Evolutionary conservation across 345 rosid genomes (phyloP), one percentile per base, ranked within the genome.

Genomic region (Isatis tinctoria): DNA sequence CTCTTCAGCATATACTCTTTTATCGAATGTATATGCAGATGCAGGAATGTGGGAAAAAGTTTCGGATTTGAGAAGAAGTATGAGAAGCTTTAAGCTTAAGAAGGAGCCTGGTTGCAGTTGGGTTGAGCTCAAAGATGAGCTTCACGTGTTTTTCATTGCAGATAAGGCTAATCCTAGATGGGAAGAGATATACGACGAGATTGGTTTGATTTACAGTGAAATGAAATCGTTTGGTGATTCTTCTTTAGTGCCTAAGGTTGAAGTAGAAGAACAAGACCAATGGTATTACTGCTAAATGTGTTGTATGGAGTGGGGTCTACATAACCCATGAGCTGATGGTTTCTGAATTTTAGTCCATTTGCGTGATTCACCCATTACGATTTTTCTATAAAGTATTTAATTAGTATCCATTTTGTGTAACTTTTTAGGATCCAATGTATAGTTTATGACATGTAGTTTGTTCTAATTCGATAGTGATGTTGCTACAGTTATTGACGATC

Each of bases 81-180:
- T 95, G 90, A 87, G 83, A 82, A 43, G 83, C 60, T 80, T 76
- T 13, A 88, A 80, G 79, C 82, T 90, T 39, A 91, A 84, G 80
- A 94, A 94, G 82, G 97, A 94, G 80, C 97, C 97, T 7, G 97
- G 97, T 56, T 94, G 95, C 75, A 91, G 98, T 81, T 91, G 97
- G 97, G 85, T 94, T 49, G 95, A 90, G 83, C 70, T 91, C 24
- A 90, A 84, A 78, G 92, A 90, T 61, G 93, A 85, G 79, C 82
- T 94, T 32, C 93, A 90, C 53, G 66, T 86, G 58, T 94, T 94
- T 80, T 86, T 86, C 59, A 83, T 76, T 53, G 87, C 85, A 14
- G 93, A 90, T 69, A 82, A 83, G 70, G 82, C 88, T 75, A 97
- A 91, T 82, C 88, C 92, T 37, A 84, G 75, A 74, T 78, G 81